phyloP scores from a whole-genome alignment of 148 eudicot genomes.

The Rheum nobile region DNA sequence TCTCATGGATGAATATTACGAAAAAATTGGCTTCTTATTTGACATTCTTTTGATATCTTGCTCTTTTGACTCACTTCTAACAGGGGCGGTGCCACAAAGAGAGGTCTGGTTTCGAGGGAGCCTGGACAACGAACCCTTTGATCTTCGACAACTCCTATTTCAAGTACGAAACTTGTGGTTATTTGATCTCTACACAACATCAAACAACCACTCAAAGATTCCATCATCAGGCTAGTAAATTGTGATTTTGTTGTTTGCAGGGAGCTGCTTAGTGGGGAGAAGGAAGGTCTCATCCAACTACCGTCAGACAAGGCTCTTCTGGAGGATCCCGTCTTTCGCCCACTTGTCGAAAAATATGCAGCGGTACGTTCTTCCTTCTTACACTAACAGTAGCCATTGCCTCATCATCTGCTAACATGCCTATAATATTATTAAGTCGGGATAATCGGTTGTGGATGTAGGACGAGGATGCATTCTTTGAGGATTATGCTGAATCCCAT shows the following conservation, averaged over 20 bases:
- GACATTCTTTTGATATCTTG: neutral
- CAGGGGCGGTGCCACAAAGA: conserved; percentile 70
- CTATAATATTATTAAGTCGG: neutral
- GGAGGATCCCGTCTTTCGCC: conserved; percentile 50
- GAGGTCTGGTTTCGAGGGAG: conserved; percentile 50
- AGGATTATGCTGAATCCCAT: conserved; percentile 69
- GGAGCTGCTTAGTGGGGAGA: conserved; percentile 56
- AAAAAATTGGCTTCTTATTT: neutral
- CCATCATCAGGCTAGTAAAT: neutral
- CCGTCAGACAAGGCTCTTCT: conserved; percentile 66
- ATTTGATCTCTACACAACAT: neutral
- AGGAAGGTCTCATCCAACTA: conserved; percentile 50
- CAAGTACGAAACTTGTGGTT: conserved; percentile 14
- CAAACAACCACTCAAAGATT: neutral
- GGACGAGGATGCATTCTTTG: conserved; percentile 79
- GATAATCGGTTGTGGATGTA: conserved; percentile 6
- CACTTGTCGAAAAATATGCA: conserved; percentile 60
- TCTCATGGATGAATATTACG: neutral
- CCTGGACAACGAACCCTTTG: conserved; percentile 54
- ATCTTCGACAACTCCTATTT: conserved; percentile 54
- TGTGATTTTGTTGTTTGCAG: conserved; percentile 14
- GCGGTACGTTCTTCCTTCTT: conserved; percentile 18
- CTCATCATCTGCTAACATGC: neutral
- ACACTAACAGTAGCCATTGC: neutral
- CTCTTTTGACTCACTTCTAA: neutral